Base-by-base conservation (phyloP, 139 green algal genomes). In the Chlorella sorokiniana region DNA sequence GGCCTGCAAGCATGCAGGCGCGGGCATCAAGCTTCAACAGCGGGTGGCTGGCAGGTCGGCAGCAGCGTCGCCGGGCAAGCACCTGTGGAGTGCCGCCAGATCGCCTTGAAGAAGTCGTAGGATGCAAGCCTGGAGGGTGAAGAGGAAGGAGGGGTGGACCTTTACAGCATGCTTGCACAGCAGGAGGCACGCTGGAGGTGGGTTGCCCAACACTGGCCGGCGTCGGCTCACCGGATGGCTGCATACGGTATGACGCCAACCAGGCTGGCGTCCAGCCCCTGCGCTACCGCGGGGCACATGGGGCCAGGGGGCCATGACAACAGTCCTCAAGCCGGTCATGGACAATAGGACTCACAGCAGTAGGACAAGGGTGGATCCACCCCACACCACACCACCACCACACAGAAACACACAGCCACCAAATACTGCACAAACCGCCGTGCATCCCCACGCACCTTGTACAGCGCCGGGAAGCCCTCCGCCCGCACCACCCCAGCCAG, bases 391-490 rank as follows among this genome's bases (percentile, higher is more conserved):
- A n/a, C 56, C 29, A n/a, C 18, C 45, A 64, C 25, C 31, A 42
- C 45, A 64, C 6, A 11, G 9, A 31, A 27, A 1, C 18, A 9
- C 11, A n/a, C 67, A 52, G 37, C 11, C 20, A 40, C 18, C 67
- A n/a, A 38, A 35, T 8, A 40, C 67, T 20, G 7, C 67, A 35
- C 38, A 74, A 38, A 74, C 23, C 11, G 4, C 14, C 18, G 25
- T 41, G 29, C 69, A n/a, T 3, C 48, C 52, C 25, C 7, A 1
- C 76, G 33, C 35, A 86, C 84, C 89, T 88, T 88, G 85, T 90
- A 96, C 63, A 94, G 72, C 1, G 83, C 90, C 29, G 84, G 82
- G 48, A 93, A 80, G 27, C 93, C 93, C 70, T 96, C 89, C 62
- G 89, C 82, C 0, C 75, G 7, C 10, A 90, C 76, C 70, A 91